These are phyloP conservation scores for Myochromella boudieri DNA, from an alignment of 768 basidiomycete genomes.

Conservation along the genomic window DNA sequence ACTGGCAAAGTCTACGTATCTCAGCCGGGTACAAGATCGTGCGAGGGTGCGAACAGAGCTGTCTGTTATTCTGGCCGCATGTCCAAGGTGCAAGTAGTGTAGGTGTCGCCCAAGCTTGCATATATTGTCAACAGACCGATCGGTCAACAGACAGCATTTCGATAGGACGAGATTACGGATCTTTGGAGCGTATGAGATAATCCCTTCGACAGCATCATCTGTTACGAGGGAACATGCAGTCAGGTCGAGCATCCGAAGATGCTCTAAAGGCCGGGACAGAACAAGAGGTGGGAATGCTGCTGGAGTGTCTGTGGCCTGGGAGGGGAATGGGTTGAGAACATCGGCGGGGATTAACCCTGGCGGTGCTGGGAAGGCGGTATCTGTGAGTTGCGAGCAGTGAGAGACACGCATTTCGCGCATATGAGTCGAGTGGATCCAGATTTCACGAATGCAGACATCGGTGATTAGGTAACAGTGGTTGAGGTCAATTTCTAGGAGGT, in stretches of 20 bases:
- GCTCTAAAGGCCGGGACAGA: conserved; percentile 66
- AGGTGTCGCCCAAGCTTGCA: conserved; percentile 87
- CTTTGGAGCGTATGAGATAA: conserved; percentile 77
- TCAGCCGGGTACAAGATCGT: conserved; percentile 80
- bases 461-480: conserved; percentile 79
- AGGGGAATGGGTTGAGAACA: conserved; percentile 43
- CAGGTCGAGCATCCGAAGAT: conserved; percentile 90
- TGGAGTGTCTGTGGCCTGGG: conserved; percentile 26
- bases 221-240: conserved; percentile 82
- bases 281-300: conserved; percentile 67
- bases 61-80: conserved; percentile 89
- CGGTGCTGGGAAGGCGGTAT: conserved; percentile 82
- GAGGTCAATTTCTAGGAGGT: conserved; percentile 93
- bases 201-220: conserved; percentile 81
- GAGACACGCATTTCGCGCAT: conserved; percentile 92
- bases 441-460: conserved; percentile 73
- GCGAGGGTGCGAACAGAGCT: conserved; percentile 82
- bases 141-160: conserved; percentile 79
- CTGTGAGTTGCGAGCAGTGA: conserved; percentile 75
- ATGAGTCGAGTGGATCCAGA: conserved; percentile 77
- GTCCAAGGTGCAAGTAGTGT: conserved; percentile 94
- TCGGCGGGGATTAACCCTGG: conserved; percentile 38
- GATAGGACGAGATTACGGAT: conserved; percentile 86
- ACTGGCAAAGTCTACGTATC: conserved; percentile 98
- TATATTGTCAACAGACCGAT: conserved; percentile 79